Conservation (phyloP, 371 early-diverging fungal genomes). For the Mucor indicus region DNA sequence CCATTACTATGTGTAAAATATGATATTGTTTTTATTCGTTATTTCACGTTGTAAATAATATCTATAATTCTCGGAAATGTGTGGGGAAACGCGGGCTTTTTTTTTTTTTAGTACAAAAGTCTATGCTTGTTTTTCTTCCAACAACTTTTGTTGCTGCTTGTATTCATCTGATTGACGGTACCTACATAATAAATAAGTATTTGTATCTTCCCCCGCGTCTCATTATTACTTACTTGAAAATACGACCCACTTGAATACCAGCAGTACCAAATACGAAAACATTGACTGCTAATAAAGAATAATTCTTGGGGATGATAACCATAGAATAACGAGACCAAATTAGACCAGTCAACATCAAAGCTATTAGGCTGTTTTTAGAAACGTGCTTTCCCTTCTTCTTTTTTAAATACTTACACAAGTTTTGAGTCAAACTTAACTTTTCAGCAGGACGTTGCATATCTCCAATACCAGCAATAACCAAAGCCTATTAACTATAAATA, state of each 20-base stretch:
- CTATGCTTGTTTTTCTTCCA: slow-evolving; percentile 2
- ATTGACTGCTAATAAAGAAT: slow-evolving; percentile 85
- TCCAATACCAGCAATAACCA: slow-evolving; percentile 78
- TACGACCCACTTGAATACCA: slow-evolving; percentile 79
- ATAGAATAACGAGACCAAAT: slow-evolving; percentile 96
- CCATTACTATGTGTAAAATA: too few species aligned
- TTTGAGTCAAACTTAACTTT: slow-evolving; percentile 81
- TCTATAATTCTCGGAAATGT: too few species aligned
- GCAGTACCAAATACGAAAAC: slow-evolving; percentile 91
- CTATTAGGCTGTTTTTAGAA: slow-evolving; percentile 28
- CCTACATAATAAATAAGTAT: slow-evolving; percentile 6
- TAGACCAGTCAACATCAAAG: slow-evolving; percentile 90
- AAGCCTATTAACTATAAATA: slow-evolving; percentile 7
- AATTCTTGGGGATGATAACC: slow-evolving; percentile 93
- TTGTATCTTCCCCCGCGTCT: not conserved
- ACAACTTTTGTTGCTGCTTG: slow-evolving; percentile 16
- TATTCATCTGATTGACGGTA: slow-evolving; percentile 30
- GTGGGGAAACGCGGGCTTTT: slow-evolving; percentile 3
- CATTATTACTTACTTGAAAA: slow-evolving; percentile 59
- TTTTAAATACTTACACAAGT: slow-evolving; percentile 49
- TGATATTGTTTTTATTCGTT: too few species aligned
- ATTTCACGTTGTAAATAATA: too few species aligned
- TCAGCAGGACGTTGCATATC: slow-evolving; percentile 93
- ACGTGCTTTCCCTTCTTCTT: not conserved
- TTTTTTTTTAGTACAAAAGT: not conserved